Base-by-base conservation (phyloP, 305 asterid species). In the Nicotiana rustica region DNA sequence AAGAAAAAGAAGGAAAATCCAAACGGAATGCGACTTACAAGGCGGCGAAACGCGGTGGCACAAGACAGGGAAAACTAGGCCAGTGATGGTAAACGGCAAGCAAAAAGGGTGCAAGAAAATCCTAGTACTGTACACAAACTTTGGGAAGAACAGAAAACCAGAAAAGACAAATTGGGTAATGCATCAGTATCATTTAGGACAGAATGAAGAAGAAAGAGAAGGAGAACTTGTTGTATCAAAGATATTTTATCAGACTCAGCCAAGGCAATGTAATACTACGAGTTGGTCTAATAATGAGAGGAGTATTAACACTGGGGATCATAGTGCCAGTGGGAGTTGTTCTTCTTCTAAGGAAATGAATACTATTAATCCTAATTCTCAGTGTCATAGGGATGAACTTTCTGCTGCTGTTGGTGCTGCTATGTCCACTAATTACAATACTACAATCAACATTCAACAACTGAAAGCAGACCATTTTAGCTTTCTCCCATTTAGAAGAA, bases 21-120 rank as follows among this genome's bases (percentile, higher is more conserved):
- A 97, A 80, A 97, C 94, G 1, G 99, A 95, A 87, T 92, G 97
- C 65, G 99, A 95, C 84, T 66, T 92, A 38, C 97, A 90, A 84
- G 47, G 99, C 19, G 99, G 99, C 0, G 99, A 97, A 83, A 97
- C 99, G 3, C 90, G 99, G 85, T 97, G 99, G 99, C 99, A 97
- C 91, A 97, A 97, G 89, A 97, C 99, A 1, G 99, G 99, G 10
- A 97, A 95, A 78, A 97, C 99, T 17, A 83, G 99, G 67, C 99
- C 99, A 5, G 99, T 97, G 7, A 91, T 97, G 99, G 90, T 80
- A 2, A 90, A 90, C 71, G 98, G 98, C 29, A 92, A 92, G 88
- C 99, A 97, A 67, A 97, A 94, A 67, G 99, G 99, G 17, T 97
- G 98, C 91, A 97, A 97, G 94, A 97, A 97, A 57, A 97, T 97